These are phyloP conservation scores for Penicillium salamii DNA, from an alignment of 495 filamentous ascomycete species.

Conservation along the genomic window DNA sequence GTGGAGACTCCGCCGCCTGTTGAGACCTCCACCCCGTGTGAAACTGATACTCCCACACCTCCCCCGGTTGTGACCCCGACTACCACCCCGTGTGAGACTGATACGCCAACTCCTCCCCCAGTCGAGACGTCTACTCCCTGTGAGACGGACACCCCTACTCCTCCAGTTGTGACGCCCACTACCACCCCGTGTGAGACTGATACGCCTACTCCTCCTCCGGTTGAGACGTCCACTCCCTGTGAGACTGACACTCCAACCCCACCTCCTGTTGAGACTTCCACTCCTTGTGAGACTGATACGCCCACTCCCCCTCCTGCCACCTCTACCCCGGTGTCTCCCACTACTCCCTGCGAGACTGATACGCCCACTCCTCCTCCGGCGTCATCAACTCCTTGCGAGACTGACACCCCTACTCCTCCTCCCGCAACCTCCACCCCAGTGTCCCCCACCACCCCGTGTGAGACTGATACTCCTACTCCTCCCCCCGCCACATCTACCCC, in stretches of 20 bases:
- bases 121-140: conserved; percentile 7
- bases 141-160: conserved; percentile 3
- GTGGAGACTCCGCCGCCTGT: conserved; percentile 1
- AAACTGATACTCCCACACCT: conserved; percentile 8
- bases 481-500: conserved; percentile 3
- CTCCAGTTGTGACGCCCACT: background rate
- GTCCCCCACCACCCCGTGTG: conserved; percentile 8
- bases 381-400: conserved; percentile 9
- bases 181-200: conserved; percentile 6
- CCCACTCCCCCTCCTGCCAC: conserved; percentile 5
- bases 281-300: conserved; percentile 17
- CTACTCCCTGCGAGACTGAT: conserved; percentile 12
- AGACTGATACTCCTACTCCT: conserved; percentile 4
- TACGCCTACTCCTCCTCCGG: background rate
- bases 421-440: conserved; percentile 9
- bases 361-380: background rate
- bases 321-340: background rate
- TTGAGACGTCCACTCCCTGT: conserved; percentile 11
- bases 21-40: conserved; percentile 7
- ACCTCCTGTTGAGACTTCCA: conserved; percentile 5
- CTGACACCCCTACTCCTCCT: conserved; percentile 3
- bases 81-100: conserved; percentile 12
- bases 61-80: conserved; percentile 1
- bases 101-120: conserved; percentile 4
- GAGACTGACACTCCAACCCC: conserved; percentile 13